A percentile compares a stretch with the other conserved stretches of the same genome.
phyloP scores from a whole-genome alignment of 2,329 filamentous ascomycete genomes.

The Thyridium curvatum region DNA sequence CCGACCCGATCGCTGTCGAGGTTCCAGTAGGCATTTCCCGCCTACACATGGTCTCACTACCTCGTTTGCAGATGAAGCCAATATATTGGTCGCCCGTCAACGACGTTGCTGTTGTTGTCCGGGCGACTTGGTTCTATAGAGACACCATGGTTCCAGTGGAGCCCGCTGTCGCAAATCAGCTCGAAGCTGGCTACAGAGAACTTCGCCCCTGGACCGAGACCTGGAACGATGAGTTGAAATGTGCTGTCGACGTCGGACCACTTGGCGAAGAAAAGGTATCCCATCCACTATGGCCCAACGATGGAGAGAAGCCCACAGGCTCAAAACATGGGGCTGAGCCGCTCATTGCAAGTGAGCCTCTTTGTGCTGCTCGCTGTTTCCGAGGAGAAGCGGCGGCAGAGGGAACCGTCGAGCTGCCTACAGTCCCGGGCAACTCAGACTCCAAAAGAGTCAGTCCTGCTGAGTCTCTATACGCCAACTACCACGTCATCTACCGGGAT shows the following conservation, averaged over 20 bases:
- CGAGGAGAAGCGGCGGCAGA: conserved; percentile 52
- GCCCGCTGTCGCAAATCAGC: conserved; percentile 77
- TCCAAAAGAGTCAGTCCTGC: conserved; percentile 12
- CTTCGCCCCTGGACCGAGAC: conserved; percentile 85
- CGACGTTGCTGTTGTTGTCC: conserved; percentile 73
- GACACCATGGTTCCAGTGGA: conserved; percentile 92
- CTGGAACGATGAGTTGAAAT: conserved; percentile 85
- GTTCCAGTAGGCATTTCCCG: conserved; percentile 87
- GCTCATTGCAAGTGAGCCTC: conserved; percentile 45
- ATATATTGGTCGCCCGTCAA: conserved; percentile 97
- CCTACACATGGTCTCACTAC: conserved; percentile 81
- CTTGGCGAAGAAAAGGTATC: conserved; percentile 87
- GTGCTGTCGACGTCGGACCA: conserved; percentile 84
- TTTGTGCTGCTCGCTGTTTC: conserved; percentile 55
- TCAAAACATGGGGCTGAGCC: conserved; percentile 22
- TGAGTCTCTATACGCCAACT: conserved; percentile 57
- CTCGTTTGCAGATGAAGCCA: conserved; percentile 81
- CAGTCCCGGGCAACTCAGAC: too few relatives aligned
- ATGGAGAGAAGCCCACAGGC: conserved; percentile 20
- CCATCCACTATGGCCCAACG: conserved; percentile 72
- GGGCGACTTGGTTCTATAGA: conserved; percentile 96
- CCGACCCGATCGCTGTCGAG: conserved; percentile 32
- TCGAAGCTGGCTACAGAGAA: conserved; percentile 86
- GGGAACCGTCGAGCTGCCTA: conserved; percentile 38
- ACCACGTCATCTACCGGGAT: conserved; percentile 84